phyloP scores from a whole-genome alignment of 2,329 filamentous ascomycete species.

The Drechslerella coelobrocha region DNA sequence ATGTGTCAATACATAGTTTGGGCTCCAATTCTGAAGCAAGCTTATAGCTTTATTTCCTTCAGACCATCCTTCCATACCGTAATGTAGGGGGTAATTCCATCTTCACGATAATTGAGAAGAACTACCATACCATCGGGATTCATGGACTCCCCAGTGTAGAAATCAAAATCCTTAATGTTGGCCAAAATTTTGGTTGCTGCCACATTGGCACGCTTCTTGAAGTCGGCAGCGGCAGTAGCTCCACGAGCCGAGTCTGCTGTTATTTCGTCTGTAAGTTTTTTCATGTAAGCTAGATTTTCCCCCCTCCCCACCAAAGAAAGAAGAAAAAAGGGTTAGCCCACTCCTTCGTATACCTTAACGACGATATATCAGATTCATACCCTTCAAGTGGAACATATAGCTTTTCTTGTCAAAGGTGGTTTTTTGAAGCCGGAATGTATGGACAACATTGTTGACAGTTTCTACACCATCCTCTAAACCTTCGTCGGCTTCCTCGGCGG shows the following conservation, averaged over 20 bases:
- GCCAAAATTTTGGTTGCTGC: constrained; percentile 80
- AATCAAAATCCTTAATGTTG: constrained; percentile 97
- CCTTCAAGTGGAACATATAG: constrained; percentile 84
- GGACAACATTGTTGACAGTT: constrained; percentile 89
- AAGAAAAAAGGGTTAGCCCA: neutral
- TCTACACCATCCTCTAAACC: constrained; percentile 74
- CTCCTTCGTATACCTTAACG: too few species aligned
- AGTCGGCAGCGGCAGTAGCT: constrained; percentile 74
- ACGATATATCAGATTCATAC: constrained; percentile 62
- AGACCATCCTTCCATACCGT: constrained; percentile 96
- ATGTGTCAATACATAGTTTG: neutral
- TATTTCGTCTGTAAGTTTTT: constrained; percentile 77
- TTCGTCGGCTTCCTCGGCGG: constrained; percentile 81
- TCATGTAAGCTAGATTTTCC: constrained; percentile 76
- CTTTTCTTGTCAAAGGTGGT: constrained; percentile 85
- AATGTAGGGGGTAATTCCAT: constrained; percentile 87
- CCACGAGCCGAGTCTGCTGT: constrained; percentile 69
- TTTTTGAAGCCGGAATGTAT: constrained; percentile 85
- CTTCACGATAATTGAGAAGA: constrained; percentile 97
- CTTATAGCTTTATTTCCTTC: constrained; percentile 87
- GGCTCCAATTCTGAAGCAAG: neutral
- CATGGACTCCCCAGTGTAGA: constrained; percentile 91
- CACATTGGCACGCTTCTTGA: constrained; percentile 75
- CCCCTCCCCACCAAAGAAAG: neutral
- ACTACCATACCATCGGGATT: constrained; percentile 87